Base-by-base conservation (phyloP, 1,284 basidiomycete genomes). In the Cerrena zonata region DNA sequence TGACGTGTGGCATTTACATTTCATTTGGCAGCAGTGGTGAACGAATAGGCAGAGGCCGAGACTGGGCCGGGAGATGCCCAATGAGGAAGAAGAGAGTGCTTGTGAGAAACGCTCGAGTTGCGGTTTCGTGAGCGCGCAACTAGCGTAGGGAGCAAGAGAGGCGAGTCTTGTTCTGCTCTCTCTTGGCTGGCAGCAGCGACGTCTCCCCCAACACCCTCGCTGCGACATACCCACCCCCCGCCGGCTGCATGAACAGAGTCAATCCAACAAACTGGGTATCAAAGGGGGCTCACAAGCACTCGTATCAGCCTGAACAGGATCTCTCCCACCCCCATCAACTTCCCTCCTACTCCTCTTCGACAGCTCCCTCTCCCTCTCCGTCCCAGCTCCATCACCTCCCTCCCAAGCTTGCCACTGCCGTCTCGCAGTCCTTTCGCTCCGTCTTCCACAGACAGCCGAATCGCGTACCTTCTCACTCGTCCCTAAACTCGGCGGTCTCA, bases 271-370 rank as follows among this genome's bases (percentile, higher is more conserved):
- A 10, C 15, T 40, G 39, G 39, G 18, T 15, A 5, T 22, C 21
- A 18, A 40, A 15, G 21, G 34, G 34, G n/a, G 7, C 7, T 5
- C 46, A 47, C 19, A 47, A 47, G 38, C 36, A 47, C 46, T 23
- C 36, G 30, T 18, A 47, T 39, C 30, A 38, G 54, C 54, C 56
- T 54, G 57, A 60, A 51, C 58, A 56, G 55, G 58, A 64, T 60
- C 61, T 59, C 56, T 61, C 64, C 57, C 59, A 61, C 59, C 48
- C 53, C 60, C 52, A 59, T 58, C 69, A 69, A 45, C 62, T 62
- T 53, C 72, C 75, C 58, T 70, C 69, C 53, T n/a, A n/a, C n/a
- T n/a, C 73, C 74, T 51, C 71, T 51, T 55, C 45, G 66, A 76
- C 19, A 72, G 70, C 59, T 68, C 61, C 44, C 54, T 67, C 19